phyloP scores from a whole-genome alignment of 2,329 filamentous ascomycete genomes.

The Diplodia intermedia region DNA sequence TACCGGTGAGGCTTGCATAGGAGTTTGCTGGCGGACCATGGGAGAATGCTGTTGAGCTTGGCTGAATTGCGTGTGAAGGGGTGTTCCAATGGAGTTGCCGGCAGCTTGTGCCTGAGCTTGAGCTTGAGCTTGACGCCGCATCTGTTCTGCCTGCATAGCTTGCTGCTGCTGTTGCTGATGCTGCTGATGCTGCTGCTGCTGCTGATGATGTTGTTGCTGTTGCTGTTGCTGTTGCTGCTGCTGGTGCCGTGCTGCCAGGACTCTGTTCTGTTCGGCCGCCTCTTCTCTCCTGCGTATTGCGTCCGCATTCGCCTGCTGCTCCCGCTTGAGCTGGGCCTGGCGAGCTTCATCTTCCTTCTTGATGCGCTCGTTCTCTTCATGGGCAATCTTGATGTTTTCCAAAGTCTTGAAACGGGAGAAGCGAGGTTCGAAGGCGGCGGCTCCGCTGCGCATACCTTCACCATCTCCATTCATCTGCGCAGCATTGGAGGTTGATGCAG shows the following conservation, averaged over 20 bases:
- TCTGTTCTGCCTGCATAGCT: slow-evolving; percentile 27
- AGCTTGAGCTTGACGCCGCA: slow-evolving; percentile 41
- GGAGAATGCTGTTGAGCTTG: slow-evolving; percentile 74
- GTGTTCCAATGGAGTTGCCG: slow-evolving; percentile 33
- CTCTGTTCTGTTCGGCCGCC: slow-evolving; percentile 37
- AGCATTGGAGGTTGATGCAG: slow-evolving; percentile 67
- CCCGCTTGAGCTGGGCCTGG: slow-evolving; percentile 47
- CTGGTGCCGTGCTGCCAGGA: slow-evolving; percentile 23
- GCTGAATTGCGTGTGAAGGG: slow-evolving; percentile 48
- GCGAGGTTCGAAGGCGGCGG: slow-evolving; percentile 78
- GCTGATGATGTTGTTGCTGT: not conserved
- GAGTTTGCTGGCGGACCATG: slow-evolving; percentile 54
- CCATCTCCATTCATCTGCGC: slow-evolving; percentile 68
- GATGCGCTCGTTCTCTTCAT: slow-evolving; percentile 70
- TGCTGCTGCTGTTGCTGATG: slow-evolving; percentile 36
- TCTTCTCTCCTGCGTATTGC: slow-evolving; percentile 35
- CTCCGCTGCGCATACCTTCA: slow-evolving; percentile 67
- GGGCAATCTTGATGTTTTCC: slow-evolving; percentile 79
- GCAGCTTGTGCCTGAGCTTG: slow-evolving; percentile 39
- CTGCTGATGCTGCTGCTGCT: slow-evolving; percentile 28
- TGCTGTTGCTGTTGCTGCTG: slow-evolving; percentile 36
- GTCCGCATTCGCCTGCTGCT: slow-evolving; percentile 34
- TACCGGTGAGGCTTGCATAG: slow-evolving; percentile 55
- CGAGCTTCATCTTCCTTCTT: slow-evolving; percentile 63
- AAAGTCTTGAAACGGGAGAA: slow-evolving; percentile 94